Base-by-base conservation (phyloP, 192 early-diverging fungal genomes). In the Coemansia sp. region DNA sequence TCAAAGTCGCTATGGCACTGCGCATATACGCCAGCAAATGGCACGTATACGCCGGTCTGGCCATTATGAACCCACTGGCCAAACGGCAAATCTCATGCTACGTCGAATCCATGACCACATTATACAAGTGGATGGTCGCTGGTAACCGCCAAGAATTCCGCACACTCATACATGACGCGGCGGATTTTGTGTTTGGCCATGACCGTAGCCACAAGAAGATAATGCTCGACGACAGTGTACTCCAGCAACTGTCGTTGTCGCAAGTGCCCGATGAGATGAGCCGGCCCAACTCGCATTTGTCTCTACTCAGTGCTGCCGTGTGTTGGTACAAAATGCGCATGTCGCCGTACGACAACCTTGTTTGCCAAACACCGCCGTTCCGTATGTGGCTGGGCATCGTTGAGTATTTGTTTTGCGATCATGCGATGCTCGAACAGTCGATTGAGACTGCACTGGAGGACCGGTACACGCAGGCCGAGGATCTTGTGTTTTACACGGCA, bases 31-130 rank as follows among this genome's bases (percentile, higher is more conserved):
- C 85, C 26, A 92, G 88, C 80, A 98, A 98, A 69, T 98, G 95
- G 95, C 96, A 98, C 67, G 94, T 96, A 7, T 96, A 96, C 69
- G 94, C 92, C 0, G 96, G 95, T 0, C 78, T 98, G 19, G 96
- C 94, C 7, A 90, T 97, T 12, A 82, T 98, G 81, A 97, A 97
- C 68, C 94, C 95, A 5, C 85, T 82, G 62, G 96, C 95, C 6
- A 85, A 85, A 43, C 76, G 77, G 23, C 96, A 98, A 67, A 86
- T 98, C 16, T 75, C 83, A 17, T 95, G 97, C 83, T 98, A 93
- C 61, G 90, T 93, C 29, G 74, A 87, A 27, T 93, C 92, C 1
- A 93, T 95, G 21, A 87, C 90, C 0, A 93, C 92, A 26, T 77
- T 98, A 61, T 98, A 96, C 81, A 95, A 95, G 62, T 71, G 93